Evolutionary conservation across 1,139 yeast genomes (phyloP), one percentile per base, ranked within the genome.

Genomic region (Hyphopichia wangnamkhiaoensis): DNA sequence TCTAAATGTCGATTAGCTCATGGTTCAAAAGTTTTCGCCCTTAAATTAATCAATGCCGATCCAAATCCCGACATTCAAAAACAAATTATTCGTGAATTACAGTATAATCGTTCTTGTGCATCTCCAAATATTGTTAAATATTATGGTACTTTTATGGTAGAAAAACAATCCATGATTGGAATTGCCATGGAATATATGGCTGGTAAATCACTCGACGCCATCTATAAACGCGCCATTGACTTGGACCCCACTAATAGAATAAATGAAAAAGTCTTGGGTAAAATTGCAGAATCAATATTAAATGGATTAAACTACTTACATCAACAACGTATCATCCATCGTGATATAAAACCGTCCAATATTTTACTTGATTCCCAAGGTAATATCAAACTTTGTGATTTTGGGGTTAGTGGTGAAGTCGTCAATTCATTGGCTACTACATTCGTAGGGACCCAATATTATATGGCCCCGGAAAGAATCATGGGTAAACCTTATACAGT

Each of bases 131-230:
- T 93, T 45, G 98, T 91, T 30, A 79, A 82, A 57, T 93, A 93
- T 61, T 93, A 88, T 57, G 98, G 98, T 3, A 90, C 96, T 43
- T 93, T 88, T 57, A 69, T 88, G 50, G 81, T 86, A 49, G 89
- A 83, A 51, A 78, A 79, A 44, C 80, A 78, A 46, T 87, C 90
- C 26, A 80, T 88, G 57, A 90, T 93, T 34, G 77, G 77, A 3
- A 93, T 93, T 26, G 91, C 96, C 33, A 93, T 93, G 98, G 98
- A 93, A 60, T 93, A 79, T 59, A 93, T 95, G 89, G 96, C 91
- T 21, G 98, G 97, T 1, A 79, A 81, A 34, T 87, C 96, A 3
- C 65, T 93, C 41, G 97, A 93, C 56, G 90, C 96, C 1, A 82
- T 91, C n/a, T 90, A 91, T 65, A 84, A 85, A 45, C 57, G 74